These are phyloP conservation scores for Amesomyces nigricolor DNA, from an alignment of 2,329 filamentous ascomycete genomes.

Conservation along the genomic window DNA sequence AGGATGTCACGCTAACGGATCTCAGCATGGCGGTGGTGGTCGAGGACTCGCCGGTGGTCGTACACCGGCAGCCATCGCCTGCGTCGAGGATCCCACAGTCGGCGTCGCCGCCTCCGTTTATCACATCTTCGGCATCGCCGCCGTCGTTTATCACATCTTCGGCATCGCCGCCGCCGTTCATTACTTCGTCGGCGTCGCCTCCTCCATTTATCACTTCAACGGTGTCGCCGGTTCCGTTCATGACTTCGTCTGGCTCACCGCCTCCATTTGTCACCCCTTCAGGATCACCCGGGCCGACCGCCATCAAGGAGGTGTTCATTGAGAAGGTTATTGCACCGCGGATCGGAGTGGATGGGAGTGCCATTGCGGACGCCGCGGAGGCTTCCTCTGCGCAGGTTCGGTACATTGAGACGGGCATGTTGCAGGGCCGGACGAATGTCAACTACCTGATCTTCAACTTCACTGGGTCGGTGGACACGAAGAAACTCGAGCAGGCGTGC, in stretches of 20 bases:
- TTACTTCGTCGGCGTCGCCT: no score
- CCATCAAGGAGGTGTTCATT: slow-evolving; percentile 34
- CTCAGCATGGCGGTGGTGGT: slow-evolving; percentile 35
- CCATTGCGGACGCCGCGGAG: slow-evolving; percentile 44
- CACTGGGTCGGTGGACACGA: slow-evolving; percentile 38
- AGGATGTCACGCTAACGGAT: slow-evolving; percentile 39
- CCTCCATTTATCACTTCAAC: background rate
- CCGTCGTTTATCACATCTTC: slow-evolving; percentile 2
- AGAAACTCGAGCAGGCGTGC: slow-evolving; percentile 44
- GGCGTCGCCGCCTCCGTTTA: slow-evolving; percentile 8
- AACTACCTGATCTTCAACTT: slow-evolving; percentile 46
- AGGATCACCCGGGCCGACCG: background rate
- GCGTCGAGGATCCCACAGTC: background rate
- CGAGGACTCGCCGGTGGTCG: slow-evolving; percentile 21
- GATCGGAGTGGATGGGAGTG: slow-evolving; percentile 37
- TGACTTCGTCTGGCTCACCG: slow-evolving; percentile 6
- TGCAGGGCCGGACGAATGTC: slow-evolving; percentile 40
- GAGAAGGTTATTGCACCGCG: slow-evolving; percentile 39
- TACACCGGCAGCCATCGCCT: slow-evolving; percentile 10
- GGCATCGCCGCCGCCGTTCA: no score
- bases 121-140: slow-evolving; percentile 6
- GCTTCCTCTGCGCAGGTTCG: slow-evolving; percentile 44
- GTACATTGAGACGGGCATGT: slow-evolving; percentile 44
- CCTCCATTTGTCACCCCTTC: slow-evolving; percentile 4
- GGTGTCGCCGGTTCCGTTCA: background rate